Conservation (phyloP, 495 filamentous ascomycete genomes). For the Tuber melanosporum region DNA sequence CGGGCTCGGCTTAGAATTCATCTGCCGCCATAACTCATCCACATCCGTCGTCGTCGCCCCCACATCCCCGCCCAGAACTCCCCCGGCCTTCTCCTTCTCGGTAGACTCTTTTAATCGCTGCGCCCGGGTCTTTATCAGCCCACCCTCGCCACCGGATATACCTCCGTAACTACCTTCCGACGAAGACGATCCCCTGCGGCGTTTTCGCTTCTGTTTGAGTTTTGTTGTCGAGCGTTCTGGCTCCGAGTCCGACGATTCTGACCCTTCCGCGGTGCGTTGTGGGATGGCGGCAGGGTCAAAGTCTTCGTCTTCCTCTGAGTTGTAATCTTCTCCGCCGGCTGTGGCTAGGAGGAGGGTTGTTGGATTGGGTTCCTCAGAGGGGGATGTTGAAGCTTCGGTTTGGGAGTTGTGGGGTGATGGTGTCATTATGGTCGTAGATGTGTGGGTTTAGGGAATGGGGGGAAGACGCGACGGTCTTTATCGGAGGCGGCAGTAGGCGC, state of each 20-base stretch:
- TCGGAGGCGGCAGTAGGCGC: neutral
- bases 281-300: slow-evolving; percentile 58
- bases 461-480: neutral
- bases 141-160: slow-evolving; percentile 56
- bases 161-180: slow-evolving; percentile 25
- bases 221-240: slow-evolving; percentile 45
- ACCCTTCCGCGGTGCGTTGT: slow-evolving; percentile 43
- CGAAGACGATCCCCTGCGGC: slow-evolving; percentile 4
- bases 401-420: neutral
- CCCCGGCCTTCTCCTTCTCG: slow-evolving; percentile 50
- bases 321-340: slow-evolving; percentile 49
- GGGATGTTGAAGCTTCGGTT: neutral
- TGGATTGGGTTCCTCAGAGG: neutral
- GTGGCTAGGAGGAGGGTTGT: slow-evolving; percentile 10
- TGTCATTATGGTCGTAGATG: neutral
- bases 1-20: slow-evolving; percentile 51
- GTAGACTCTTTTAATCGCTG: slow-evolving; percentile 26
- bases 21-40: slow-evolving; percentile 76
- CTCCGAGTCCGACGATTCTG: slow-evolving; percentile 44
- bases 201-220: slow-evolving; percentile 24
- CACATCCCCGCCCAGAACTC: slow-evolving; percentile 51
- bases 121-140: slow-evolving; percentile 71
- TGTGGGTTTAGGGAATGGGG: neutral
- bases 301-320: slow-evolving; percentile 68
- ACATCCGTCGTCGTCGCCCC: slow-evolving; percentile 68